phyloP scores from a whole-genome alignment of 1,284 basidiomycete genomes.

The Pseudozyma hubeiensis region DNA sequence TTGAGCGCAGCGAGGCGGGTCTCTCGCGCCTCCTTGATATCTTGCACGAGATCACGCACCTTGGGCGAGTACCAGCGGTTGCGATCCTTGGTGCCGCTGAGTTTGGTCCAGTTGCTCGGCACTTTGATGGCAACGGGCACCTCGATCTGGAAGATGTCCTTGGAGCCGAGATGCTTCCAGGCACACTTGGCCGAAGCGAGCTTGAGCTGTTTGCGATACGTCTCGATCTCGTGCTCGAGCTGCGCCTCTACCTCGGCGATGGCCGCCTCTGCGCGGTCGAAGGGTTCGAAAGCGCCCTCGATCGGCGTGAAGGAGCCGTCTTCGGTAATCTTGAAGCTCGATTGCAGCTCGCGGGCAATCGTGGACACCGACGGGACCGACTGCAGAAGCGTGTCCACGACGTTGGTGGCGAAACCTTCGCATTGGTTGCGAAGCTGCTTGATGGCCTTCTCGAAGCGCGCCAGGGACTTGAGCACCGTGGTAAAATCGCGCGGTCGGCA shows the following conservation, averaged over 20 bases:
- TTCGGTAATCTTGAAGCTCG: slow-evolving; percentile 55
- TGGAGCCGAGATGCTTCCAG: slow-evolving; percentile 68
- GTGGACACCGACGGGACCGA: slow-evolving; percentile 58
- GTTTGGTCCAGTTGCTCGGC: slow-evolving; percentile 61
- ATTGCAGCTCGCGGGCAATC: slow-evolving; percentile 52
- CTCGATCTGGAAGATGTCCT: slow-evolving; percentile 68
- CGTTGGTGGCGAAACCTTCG: slow-evolving; percentile 39
- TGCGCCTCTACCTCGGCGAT: slow-evolving; percentile 55
- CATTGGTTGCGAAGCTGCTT: slow-evolving; percentile 30
- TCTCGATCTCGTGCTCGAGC: slow-evolving; percentile 56
- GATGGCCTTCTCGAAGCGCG: slow-evolving; percentile 43
- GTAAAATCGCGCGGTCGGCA: slow-evolving; percentile 65
- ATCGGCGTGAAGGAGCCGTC: slow-evolving; percentile 65
- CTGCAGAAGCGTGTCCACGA: slow-evolving; percentile 44
- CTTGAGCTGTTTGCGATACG: slow-evolving; percentile 52
- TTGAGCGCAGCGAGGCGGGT: slow-evolving; percentile 65
- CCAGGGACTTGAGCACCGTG: slow-evolving; percentile 58
- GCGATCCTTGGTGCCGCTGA: slow-evolving; percentile 64
- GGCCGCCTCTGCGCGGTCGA: slow-evolving; percentile 54
- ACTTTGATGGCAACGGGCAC: slow-evolving; percentile 63
- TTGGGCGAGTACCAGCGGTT: slow-evolving; percentile 66
- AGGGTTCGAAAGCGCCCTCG: slow-evolving; percentile 53
- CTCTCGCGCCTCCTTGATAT: slow-evolving; percentile 67
- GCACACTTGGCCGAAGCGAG: slow-evolving; percentile 48
- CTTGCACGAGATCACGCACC: slow-evolving; percentile 63